Base-by-base conservation (phyloP, 2,329 filamentous ascomycete species). In the Arthrobotrys megalospora region DNA sequence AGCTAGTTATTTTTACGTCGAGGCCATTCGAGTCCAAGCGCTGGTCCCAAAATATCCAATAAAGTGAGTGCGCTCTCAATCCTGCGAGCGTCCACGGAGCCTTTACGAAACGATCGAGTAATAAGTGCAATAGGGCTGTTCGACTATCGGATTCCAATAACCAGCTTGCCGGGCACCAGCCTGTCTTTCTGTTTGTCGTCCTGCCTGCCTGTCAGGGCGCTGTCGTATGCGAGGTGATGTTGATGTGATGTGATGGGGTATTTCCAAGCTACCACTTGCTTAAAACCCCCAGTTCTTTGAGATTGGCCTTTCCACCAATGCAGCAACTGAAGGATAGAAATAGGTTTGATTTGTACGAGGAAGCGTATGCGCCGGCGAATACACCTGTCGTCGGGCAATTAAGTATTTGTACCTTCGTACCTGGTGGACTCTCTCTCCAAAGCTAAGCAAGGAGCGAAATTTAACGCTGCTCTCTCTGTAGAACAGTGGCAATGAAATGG, bases 391-490 rank as follows among this genome's bases (percentile, higher is more conserved):
- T 53, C 50, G 14, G 28, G 50, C 50, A 36, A 53, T 16, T 2
- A 28, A 28, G 24, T 36, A 53, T 53, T 24, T 53, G 21, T 32
- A 53, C 21, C 21, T 24, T 50, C 47, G n/a, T 21, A 50, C 47
- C 19, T 34, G 24, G 8, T 24, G n/a, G n/a, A 24, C 10, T 38
- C 32, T 16, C 52, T n/a, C 50, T 24, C 32, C 50, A 34, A 14
- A 38, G 52, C 52, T 38, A 58, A 58, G 52, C 34, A 58, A 58
- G 52, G 52, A 58, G 52, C 52, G 52, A 58, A 58, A 58, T 58
- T 58, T 32, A 58, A 19, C 14, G 12, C 8, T 10, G 50, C 34
- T 36, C 28, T 36, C 28, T 36, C 14, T 36, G 52, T 58, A 21
- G 32, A 58, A 58, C 52, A 21, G 28, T 8, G 7, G 52, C 10